These are phyloP conservation scores for Neopestalotiopsis clavispora DNA, from an alignment of 2,329 filamentous ascomycete species.

Conservation along the genomic window DNA sequence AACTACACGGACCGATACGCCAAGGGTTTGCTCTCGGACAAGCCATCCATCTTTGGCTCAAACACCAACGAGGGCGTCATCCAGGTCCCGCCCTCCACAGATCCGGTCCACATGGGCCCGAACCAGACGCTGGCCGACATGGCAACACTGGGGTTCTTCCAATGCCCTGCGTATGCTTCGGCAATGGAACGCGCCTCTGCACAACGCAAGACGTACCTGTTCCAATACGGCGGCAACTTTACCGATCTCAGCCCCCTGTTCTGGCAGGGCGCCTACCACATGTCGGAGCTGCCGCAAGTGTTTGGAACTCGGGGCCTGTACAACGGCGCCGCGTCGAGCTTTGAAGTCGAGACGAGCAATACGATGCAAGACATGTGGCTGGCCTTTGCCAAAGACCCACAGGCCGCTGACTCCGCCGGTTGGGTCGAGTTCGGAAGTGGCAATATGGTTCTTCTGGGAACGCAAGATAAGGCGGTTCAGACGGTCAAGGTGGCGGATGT, in stretches of 20 bases:
- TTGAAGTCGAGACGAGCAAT: not conserved
- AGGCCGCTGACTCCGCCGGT: not conserved
- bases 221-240: conserved; percentile 35
- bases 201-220: conserved; percentile 28
- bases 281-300: conserved; percentile 37
- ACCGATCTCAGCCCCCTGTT: conserved; percentile 30
- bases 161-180: not conserved
- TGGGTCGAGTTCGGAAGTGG: not conserved
- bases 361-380: conserved; percentile 8
- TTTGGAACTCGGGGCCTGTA: conserved; percentile 34
- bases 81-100: not conserved
- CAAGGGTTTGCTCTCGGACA: not conserved
- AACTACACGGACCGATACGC: conserved; percentile 13
- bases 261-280: conserved; percentile 36
- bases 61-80: not conserved
- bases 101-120: not conserved
- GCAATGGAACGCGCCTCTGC: not conserved
- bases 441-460: not conserved
- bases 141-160: not conserved
- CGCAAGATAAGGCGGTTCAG: not conserved
- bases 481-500: not conserved
- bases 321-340: not conserved
- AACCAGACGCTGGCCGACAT: not conserved
- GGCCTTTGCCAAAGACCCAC: not conserved
- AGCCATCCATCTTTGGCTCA: conserved; percentile 1